Evolutionary conservation across 495 filamentous ascomycete species (phyloP).

Genomic region (Aspergillus sclerotiicarbonarius): DNA sequence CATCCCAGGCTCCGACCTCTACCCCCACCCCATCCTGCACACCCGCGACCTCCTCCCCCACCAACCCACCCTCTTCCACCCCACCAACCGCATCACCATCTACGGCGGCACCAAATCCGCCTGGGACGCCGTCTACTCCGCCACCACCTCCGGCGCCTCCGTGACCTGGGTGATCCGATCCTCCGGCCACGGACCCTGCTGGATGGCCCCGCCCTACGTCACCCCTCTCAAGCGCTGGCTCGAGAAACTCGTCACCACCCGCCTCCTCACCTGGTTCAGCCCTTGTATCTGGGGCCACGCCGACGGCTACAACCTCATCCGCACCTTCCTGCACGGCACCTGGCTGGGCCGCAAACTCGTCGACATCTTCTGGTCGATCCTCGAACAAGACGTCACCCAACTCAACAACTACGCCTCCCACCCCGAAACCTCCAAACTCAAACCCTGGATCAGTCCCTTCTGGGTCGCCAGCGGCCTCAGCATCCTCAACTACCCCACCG

Average conservation of each 20-base stretch:
- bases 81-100: slow-evolving; percentile 39
- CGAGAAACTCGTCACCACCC: slow-evolving; percentile 64
- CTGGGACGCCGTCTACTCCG: slow-evolving; percentile 73
- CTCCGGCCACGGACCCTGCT: slow-evolving; percentile 69
- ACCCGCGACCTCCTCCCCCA: slow-evolving; percentile 53
- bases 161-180: slow-evolving; percentile 80
- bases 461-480: slow-evolving; percentile 60
- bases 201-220: slow-evolving; percentile 67
- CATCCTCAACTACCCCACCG: slow-evolving; percentile 67
- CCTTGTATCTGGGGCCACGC: slow-evolving; percentile 60
- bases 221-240: slow-evolving; percentile 58
- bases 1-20: slow-evolving; percentile 49
- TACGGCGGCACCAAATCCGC: slow-evolving; percentile 74
- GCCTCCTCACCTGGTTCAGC: slow-evolving; percentile 64
- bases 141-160: slow-evolving; percentile 59
- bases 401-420: slow-evolving; percentile 60
- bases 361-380: slow-evolving; percentile 63
- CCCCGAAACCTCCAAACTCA: slow-evolving; percentile 61
- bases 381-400: slow-evolving; percentile 58
- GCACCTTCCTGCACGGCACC: slow-evolving; percentile 64
- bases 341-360: slow-evolving; percentile 65
- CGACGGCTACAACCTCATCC: slow-evolving; percentile 46
- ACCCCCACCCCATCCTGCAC: slow-evolving; percentile 62
- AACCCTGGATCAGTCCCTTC: slow-evolving; percentile 63
- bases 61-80: slow-evolving; percentile 32